A percentile compares a stretch with the other conserved stretches of the same genome.
Conservation (phyloP, 1,139 yeast genomes). For the Geotrichum armillariae region DNA sequence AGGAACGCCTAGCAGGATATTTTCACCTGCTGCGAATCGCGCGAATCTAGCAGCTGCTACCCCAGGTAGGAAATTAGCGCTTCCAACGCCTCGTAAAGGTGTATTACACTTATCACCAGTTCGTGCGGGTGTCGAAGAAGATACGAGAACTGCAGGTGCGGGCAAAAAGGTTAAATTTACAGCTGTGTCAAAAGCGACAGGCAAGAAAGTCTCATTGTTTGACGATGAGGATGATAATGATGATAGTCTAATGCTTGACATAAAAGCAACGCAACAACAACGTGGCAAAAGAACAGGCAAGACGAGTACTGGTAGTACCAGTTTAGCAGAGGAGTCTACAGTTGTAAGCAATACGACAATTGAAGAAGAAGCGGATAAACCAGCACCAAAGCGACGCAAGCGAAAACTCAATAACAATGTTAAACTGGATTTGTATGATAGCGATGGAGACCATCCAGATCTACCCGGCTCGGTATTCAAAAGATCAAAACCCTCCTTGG, state of each 20-base stretch:
- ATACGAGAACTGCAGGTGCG: background rate
- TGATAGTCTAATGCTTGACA: background rate
- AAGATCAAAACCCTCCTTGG: constrained; percentile 20
- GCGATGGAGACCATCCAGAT: constrained; percentile 26
- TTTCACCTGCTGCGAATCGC: background rate
- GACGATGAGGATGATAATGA: constrained; percentile 17
- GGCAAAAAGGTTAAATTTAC: background rate
- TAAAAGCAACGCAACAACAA: background rate
- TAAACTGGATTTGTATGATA: constrained; percentile 25
- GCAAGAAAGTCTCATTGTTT: constrained; percentile 15
- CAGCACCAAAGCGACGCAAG: constrained; percentile 14
- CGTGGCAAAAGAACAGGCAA: background rate
- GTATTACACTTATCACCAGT: constrained; percentile 11
- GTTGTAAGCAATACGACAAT: background rate
- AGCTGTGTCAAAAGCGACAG: constrained; percentile 7
- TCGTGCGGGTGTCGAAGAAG: background rate
- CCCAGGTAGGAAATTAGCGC: background rate
- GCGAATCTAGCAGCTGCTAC: background rate
- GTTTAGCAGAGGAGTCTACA: background rate
- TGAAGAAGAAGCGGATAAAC: constrained; percentile 3
- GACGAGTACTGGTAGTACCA: background rate
- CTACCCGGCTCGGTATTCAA: constrained; percentile 29
- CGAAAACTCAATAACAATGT: constrained; percentile 33
- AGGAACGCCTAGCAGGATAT: background rate
- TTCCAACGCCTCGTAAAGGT: background rate